Evolutionary conservation across 345 rosid species (phyloP).

Genomic region (Cardiospermum halicacabum): DNA sequence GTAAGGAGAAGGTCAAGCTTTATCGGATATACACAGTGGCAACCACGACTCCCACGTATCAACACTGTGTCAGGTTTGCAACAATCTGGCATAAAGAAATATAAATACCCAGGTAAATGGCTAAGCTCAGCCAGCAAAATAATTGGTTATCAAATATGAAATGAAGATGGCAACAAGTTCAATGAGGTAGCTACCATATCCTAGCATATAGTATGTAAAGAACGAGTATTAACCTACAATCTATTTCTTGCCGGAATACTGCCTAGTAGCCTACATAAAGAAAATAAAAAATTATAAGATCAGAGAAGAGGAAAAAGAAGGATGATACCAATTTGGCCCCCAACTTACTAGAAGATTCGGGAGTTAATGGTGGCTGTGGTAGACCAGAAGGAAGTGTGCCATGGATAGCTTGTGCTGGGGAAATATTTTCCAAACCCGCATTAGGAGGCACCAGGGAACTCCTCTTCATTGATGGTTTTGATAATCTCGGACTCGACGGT

Average conservation of each 20-base stretch:
- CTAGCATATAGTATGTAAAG: conserved; percentile 1
- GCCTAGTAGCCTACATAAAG: neutral
- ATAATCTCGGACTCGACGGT: conserved; percentile 56
- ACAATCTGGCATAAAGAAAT: conserved; percentile 51
- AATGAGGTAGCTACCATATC: neutral
- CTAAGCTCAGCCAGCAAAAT: neutral
- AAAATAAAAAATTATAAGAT: neutral
- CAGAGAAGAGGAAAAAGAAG: neutral
- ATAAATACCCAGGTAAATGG: conserved; percentile 18
- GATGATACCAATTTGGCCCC: conserved; percentile 3
- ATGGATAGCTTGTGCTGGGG: conserved; percentile 57
- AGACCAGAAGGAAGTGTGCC: conserved; percentile 53
- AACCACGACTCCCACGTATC: conserved; percentile 65
- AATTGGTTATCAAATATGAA: conserved; percentile 1
- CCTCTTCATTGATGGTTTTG: conserved; percentile 62
- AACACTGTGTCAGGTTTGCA: conserved; percentile 73
- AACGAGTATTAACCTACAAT: neutral
- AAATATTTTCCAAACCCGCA: conserved; percentile 53
- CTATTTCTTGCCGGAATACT: neutral
- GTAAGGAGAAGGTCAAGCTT: conserved; percentile 88
- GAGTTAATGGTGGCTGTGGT: conserved; percentile 85
- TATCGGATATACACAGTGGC: conserved; percentile 97
- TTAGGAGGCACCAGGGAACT: conserved; percentile 45
- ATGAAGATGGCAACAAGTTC: neutral
- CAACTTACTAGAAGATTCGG: conserved; percentile 55